phyloP scores from a whole-genome alignment of 2,329 filamentous ascomycete species.

The Ceratocystis albifundus region DNA sequence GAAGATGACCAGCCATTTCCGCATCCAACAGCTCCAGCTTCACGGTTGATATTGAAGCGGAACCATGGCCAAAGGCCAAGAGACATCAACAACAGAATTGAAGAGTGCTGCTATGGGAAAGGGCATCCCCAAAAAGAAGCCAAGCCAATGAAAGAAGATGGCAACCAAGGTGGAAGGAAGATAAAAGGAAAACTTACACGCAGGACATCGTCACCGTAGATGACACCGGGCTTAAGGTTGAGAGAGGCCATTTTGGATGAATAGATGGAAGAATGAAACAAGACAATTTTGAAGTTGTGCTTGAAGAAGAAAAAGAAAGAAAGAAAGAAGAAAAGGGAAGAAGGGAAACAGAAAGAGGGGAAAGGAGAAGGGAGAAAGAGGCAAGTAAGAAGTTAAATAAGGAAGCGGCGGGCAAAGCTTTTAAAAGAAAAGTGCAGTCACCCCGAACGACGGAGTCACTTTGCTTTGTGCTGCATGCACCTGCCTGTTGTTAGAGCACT shows the following conservation, averaged over 20 bases:
- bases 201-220: constrained; percentile 44
- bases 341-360: constrained; percentile 13
- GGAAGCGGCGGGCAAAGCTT: constrained; percentile 6
- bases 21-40: not conserved
- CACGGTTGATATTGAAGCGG: not conserved
- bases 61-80: not conserved
- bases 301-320: constrained; percentile 4
- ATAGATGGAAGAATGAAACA: constrained; percentile 18
- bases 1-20: not conserved
- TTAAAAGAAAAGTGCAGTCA: constrained; percentile 11
- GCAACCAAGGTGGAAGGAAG: not conserved
- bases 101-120: not conserved
- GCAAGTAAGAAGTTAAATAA: constrained; percentile 12
- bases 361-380: constrained; percentile 18
- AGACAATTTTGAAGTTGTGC: constrained; percentile 19
- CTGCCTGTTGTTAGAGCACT: not conserved
- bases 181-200: constrained; percentile 25
- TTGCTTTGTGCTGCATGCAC: too few relatives aligned
- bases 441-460: not conserved
- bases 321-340: constrained; percentile 8
- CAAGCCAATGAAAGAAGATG: not conserved
- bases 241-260: constrained; percentile 31
- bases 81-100: too few relatives aligned
- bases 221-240: constrained; percentile 43
- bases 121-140: not conserved